phyloP scores from a whole-genome alignment of 371 early-diverging fungal species.

The Mucor mucedo region DNA sequence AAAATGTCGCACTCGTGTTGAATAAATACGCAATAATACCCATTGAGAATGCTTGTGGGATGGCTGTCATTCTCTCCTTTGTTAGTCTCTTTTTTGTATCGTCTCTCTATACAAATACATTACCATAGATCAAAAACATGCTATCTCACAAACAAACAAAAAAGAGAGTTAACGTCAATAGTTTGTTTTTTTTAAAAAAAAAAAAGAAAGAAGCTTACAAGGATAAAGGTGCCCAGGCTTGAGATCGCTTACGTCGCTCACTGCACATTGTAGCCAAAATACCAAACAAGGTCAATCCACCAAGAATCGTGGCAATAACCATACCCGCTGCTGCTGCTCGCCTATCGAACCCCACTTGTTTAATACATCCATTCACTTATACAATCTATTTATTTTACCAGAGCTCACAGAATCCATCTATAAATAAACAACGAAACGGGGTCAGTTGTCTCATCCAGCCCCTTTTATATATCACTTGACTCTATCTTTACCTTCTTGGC shows the following conservation, averaged over 20 bases:
- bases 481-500: slow-evolving; percentile 44
- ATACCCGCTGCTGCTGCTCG: slow-evolving; percentile 49
- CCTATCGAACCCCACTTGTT: slow-evolving; percentile 22
- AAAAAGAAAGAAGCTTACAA: slow-evolving; percentile 26
- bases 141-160: slow-evolving; percentile 12
- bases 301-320: slow-evolving; percentile 46
- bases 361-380: no score
- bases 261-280: slow-evolving; percentile 51
- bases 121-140: slow-evolving; percentile 35
- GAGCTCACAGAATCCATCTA: slow-evolving; percentile 57
- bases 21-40: slow-evolving; percentile 50
- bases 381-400: slow-evolving; percentile 31
- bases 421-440: background rate
- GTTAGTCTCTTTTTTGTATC: background rate
- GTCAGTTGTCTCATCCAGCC: background rate
- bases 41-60: slow-evolving; percentile 51
- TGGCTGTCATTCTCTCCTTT: background rate
- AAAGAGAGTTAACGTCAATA: background rate
- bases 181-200: no score
- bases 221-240: slow-evolving; percentile 48
- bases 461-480: background rate
- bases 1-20: slow-evolving; percentile 49
- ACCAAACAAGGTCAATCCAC: slow-evolving; percentile 41
- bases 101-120: background rate
- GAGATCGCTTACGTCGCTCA: slow-evolving; percentile 42